Conservation (phyloP, 78 protist genomes). For the Guillardia theta region DNA sequence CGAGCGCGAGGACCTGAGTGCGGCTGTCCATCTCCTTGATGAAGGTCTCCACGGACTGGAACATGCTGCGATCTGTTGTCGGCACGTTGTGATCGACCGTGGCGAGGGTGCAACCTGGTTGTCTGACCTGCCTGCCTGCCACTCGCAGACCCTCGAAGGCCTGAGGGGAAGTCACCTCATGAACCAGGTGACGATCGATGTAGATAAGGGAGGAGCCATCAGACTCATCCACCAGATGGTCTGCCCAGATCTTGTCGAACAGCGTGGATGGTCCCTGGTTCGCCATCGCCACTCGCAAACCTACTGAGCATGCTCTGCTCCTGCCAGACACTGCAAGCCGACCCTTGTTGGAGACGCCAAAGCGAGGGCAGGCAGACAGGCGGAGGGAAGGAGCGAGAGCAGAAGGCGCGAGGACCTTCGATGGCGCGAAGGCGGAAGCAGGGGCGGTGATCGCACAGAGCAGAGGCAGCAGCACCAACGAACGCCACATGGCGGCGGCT, state of each 20-base stretch:
- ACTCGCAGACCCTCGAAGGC: slow-evolving; percentile 63
- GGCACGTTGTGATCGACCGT: slow-evolving; percentile 66
- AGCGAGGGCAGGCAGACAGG: too few relatives aligned
- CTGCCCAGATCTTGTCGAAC: slow-evolving; percentile 65
- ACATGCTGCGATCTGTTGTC: slow-evolving; percentile 50
- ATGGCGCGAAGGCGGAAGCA: too few relatives aligned
- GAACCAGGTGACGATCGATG: slow-evolving; percentile 59
- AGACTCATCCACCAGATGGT: slow-evolving; percentile 45
- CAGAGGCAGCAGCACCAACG: too few relatives aligned
- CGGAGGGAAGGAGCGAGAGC: too few relatives aligned
- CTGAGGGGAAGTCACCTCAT: slow-evolving; percentile 69
- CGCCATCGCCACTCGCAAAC: not conserved
- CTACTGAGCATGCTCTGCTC: too few relatives aligned
- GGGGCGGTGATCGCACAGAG: too few relatives aligned
- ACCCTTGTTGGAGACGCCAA: too few relatives aligned
- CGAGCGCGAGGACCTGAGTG: slow-evolving; percentile 49
- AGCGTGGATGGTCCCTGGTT: slow-evolving; percentile 44
- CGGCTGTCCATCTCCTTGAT: slow-evolving; percentile 54
- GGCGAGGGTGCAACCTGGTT: slow-evolving; percentile 24
- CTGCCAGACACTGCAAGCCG: too few relatives aligned
- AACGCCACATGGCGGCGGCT: too few relatives aligned
- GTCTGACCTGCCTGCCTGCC: slow-evolving; percentile 11
- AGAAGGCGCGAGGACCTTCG: too few relatives aligned
- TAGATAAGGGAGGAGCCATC: slow-evolving; percentile 60
- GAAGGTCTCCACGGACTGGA: not conserved